Evolutionary conservation across 2,329 filamentous ascomycete genomes (phyloP), one percentile per base, ranked within the genome.

Genomic region (Hysterium pulicare): DNA sequence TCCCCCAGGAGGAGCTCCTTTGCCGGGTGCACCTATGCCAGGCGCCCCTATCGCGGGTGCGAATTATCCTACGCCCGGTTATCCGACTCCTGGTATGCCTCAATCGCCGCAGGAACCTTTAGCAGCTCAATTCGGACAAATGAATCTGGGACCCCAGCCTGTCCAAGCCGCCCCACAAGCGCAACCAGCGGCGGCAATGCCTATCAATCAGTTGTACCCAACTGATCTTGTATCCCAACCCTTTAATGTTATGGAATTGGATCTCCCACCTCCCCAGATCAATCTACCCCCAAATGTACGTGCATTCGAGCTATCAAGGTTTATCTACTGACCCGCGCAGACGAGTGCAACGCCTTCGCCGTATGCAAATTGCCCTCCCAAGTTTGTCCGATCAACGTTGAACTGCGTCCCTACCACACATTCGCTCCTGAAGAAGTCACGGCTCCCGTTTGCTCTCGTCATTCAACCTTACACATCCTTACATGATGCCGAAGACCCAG

Each of bases 381-480:
- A 94, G 75, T 98, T 94, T 66, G 84, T 97, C 51, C 87, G 93
- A 55, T 97, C 93, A 16, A 97, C 93, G 5, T 73, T 98, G 51
- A 97, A 97, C 67, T 89, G 89, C 20, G 84, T 96, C 33, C 93
- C 93, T 2, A 95, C 90, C 17, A 96, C 88, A 45, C 82, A 94
- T 68, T 93, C 87, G 16, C 78, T 97, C 20, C 78, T 98, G 46
- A 98, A 97, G 74, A 97, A 97, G 74, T 95, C 90, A 42, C 93
- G 90, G 69, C 78, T 98, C 45, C 93, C 93, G 1, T 95, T 97
- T 64, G 90, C 91, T 31, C 83, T 98, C 28, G 84, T 97, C 49
- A 96, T 98, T 53, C 91, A 97, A 69, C 93, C 93, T 11, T 98
- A 97, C 61, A 89, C 84, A 30, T 83, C 90, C 20, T 82, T 98